Base-by-base conservation (phyloP, 2,329 filamentous ascomycete genomes). In the Neofusicoccum ribis region DNA sequence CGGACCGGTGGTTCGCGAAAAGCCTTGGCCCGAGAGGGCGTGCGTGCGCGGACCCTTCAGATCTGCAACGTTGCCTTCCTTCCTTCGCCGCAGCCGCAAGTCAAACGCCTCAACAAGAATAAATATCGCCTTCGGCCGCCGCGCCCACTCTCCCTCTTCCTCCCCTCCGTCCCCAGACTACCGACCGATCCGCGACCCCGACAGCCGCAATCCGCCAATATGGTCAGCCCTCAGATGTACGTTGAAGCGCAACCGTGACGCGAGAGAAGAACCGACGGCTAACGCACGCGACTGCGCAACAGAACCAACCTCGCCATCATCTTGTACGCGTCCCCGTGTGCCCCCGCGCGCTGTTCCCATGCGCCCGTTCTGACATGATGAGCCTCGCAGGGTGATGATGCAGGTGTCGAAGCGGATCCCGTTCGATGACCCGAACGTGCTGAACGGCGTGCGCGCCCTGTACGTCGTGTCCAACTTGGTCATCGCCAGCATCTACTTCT, bases 371-470 rank as follows among this genome's bases (percentile, higher is more conserved):
- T 65, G 27, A 67, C 66, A 36, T 37, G 39, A 56, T 36, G 34
- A 34, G 5, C 64, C 69, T 71, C 5, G 23, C 41, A 65, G 63
- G 63, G 54, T 91, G 77, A 96, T 97, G 90, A 97, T 98, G 92
- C 94, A 97, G 86, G 91, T 96, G 68, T 91, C 93, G 73, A 98
- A 98, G 87, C 92, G 90, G 81, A 89, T 99, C 68, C 92, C 93
- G 56, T 97, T 98, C 75, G 94, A 98, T 36, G 90, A 98, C 76
- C 92, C 88, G n/a, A 83, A 85, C 68, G 87, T 90, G 54, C 82
- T 91, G 65, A 85, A 86, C 71, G 80, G 83, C 66, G 86, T 90
- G 66, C 88, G 89, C 73, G 84, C 79, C 44, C 78, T 88, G 69
- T 91, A 91, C 79, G 70, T 91, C 66, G 73, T 88, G 70, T 89